A percentile compares a stretch with the other conserved stretches of the same genome.
Conservation (phyloP, 768 basidiomycete species). For the Kwoniella dendrophila region DNA sequence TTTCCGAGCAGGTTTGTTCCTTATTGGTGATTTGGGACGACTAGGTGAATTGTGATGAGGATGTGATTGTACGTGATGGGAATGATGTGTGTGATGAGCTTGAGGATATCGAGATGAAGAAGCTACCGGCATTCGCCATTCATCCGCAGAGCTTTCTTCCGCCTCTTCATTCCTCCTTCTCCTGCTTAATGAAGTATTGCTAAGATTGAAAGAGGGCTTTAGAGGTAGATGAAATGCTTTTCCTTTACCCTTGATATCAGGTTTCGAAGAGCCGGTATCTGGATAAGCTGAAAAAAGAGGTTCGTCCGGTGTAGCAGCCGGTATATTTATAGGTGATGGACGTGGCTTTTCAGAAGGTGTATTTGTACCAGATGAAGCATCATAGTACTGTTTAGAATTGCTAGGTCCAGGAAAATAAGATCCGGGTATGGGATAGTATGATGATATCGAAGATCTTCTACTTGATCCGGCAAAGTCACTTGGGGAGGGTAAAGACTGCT, state of each 20-base stretch:
- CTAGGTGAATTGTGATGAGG: neutral
- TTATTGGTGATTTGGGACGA: neutral
- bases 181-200: neutral
- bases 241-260: conserved; percentile 30
- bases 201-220: conserved; percentile 16
- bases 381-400: conserved; percentile 1
- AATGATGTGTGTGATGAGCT: neutral
- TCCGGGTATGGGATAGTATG: conserved; percentile 28
- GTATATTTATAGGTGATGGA: conserved; percentile 37
- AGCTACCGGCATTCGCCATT: conserved; percentile 7
- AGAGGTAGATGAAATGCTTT: conserved; percentile 29
- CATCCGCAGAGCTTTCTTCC: conserved; percentile 24
- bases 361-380: conserved; percentile 23
- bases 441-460: conserved; percentile 25
- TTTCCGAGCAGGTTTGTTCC: neutral
- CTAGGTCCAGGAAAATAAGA: conserved; percentile 37
- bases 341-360: conserved; percentile 31
- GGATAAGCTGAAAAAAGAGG: conserved; percentile 50
- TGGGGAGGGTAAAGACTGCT: conserved; percentile 1
- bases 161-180: conserved; percentile 9
- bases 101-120: conserved; percentile 8
- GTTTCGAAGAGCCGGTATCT: conserved; percentile 22
- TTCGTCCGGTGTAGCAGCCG: conserved; percentile 36
- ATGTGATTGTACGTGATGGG: neutral
- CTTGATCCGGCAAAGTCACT: conserved; percentile 17